These are phyloP conservation scores for Nannochloropsis gaditana DNA, from an alignment of 108 stramenopile genomes.

Conservation along the genomic window DNA sequence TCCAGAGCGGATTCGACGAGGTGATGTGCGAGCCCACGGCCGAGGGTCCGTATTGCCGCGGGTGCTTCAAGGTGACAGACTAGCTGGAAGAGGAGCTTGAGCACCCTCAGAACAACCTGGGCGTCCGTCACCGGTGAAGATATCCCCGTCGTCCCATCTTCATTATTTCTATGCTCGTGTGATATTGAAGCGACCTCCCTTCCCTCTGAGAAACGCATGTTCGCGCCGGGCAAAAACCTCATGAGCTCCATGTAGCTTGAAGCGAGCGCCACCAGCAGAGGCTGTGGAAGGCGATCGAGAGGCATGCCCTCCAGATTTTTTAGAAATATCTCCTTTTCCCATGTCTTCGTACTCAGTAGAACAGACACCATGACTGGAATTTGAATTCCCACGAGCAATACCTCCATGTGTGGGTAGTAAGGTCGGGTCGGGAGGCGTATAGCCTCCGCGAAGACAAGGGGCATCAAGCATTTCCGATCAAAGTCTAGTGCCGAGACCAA, in stretches of 20 bases:
- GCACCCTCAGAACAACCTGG: not conserved
- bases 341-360: not conserved
- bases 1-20: constrained; percentile 12
- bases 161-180: not conserved
- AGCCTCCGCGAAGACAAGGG: not conserved
- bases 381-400: not conserved
- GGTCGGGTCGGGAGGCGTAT: not conserved
- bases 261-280: not conserved
- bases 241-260: constrained; percentile 17
- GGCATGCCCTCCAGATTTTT: not conserved
- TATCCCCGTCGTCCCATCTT: not conserved
- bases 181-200: too few species aligned
- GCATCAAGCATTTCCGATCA: not conserved
- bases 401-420: not conserved
- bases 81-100: not conserved
- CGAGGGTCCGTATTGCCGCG: not conserved
- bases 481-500: constrained; percentile 19
- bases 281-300: not conserved
- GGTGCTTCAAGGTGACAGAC: not conserved
- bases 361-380: not conserved
- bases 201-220: not conserved
- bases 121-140: not conserved
- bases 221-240: not conserved
- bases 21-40: constrained; percentile 11
- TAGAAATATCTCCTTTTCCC: not conserved